These are phyloP conservation scores for Pelargonium myrrhifolium DNA, from an alignment of 441 rosid species.

Conservation along the genomic window DNA sequence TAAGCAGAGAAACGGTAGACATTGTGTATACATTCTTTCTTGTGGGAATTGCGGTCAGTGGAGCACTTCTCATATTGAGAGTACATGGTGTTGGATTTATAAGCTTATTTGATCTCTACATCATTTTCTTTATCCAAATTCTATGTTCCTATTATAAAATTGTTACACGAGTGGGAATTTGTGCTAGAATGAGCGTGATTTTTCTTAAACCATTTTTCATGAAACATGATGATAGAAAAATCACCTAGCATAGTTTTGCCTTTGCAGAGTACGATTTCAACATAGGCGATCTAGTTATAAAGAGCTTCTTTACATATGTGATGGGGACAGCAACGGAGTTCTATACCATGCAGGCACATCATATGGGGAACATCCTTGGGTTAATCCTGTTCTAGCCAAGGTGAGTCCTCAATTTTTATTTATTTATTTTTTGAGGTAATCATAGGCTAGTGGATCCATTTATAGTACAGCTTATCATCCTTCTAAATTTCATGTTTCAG, in stretches of 20 bases:
- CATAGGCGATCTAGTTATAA: constrained; percentile 84
- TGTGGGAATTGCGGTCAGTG: neutral
- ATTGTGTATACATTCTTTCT: too few relatives aligned
- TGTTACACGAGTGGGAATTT: neutral
- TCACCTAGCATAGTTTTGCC: constrained; percentile 12
- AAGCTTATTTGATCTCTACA: neutral
- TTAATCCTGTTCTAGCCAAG: constrained; percentile 89
- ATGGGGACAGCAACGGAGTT: constrained; percentile 97
- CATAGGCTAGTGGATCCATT: neutral
- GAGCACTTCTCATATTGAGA: neutral
- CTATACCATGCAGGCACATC: constrained; percentile 83
- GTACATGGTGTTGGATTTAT: neutral
- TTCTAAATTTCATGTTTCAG: constrained; percentile 37
- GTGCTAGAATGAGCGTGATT: neutral
- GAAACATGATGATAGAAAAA: constrained; percentile 8
- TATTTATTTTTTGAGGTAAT: neutral
- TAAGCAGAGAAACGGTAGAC: too few relatives aligned
- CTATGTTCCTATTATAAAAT: neutral
- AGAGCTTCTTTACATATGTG: constrained; percentile 94
- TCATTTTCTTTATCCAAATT: neutral
- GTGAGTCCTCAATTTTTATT: constrained; percentile 32
- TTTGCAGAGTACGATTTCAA: constrained; percentile 50
- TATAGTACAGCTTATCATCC: constrained; percentile 13
- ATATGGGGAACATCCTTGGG: constrained; percentile 92
- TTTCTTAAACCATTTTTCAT: neutral